phyloP scores from a whole-genome alignment of 805 yeast species.

The Ogataea philodendri region DNA sequence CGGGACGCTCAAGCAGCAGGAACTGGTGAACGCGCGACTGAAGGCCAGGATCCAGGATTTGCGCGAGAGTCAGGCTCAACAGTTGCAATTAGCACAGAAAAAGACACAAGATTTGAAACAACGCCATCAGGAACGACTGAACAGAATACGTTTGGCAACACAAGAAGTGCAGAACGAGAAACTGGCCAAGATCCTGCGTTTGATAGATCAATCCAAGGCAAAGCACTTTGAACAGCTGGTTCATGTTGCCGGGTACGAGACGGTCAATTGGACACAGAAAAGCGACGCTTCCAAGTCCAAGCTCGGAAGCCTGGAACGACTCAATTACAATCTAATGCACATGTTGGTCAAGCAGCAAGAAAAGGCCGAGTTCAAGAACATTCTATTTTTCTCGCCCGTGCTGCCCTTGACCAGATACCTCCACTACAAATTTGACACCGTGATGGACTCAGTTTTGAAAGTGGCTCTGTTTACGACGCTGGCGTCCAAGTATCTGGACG shows the following conservation, averaged over 20 bases:
- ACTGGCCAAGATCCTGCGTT: slow-evolving; percentile 12
- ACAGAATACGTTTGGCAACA: slow-evolving; percentile 1
- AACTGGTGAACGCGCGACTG: slow-evolving; percentile 10
- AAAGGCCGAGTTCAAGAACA: slow-evolving; percentile 9
- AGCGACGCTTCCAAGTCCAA: slow-evolving; percentile 1
- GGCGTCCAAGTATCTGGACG: slow-evolving; percentile 17
- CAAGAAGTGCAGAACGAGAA: slow-evolving; percentile 16
- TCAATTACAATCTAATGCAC: slow-evolving; percentile 16
- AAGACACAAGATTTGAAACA: slow-evolving; percentile 6
- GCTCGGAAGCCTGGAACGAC: slow-evolving; percentile 10
- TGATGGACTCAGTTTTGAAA: slow-evolving; percentile 25
- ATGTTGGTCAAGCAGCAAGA: slow-evolving; percentile 7
- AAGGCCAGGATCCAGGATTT: slow-evolving; percentile 7
- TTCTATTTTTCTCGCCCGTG: slow-evolving; percentile 29
- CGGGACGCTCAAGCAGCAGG: slow-evolving; percentile 9
- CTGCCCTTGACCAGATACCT: slow-evolving; percentile 23
- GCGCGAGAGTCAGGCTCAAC: slow-evolving; percentile 2
- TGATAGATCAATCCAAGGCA: slow-evolving; percentile 13
- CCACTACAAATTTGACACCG: slow-evolving; percentile 20
- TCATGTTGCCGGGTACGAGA: slow-evolving; percentile 13
- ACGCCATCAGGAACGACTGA: slow-evolving; percentile 5
- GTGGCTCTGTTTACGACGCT: slow-evolving; percentile 19
- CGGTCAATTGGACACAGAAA: background rate
- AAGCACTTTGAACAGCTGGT: slow-evolving; percentile 21
- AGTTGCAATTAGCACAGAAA: slow-evolving; percentile 1